phyloP scores from a whole-genome alignment of 139 green algal species.

The Asterochloris sp. region DNA sequence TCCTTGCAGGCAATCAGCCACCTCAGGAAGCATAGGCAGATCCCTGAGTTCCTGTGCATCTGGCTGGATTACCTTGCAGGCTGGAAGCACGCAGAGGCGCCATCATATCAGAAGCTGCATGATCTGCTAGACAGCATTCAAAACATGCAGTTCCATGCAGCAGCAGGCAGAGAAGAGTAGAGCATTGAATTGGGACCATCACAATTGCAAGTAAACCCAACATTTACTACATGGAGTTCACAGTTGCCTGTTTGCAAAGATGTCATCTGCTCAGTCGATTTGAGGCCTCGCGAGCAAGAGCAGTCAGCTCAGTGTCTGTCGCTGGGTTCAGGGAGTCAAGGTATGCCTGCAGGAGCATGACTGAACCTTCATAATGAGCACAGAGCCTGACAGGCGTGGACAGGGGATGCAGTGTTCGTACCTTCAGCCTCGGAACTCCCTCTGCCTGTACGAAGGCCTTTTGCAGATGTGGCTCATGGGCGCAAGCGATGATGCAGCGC shows the following conservation, averaged over 20 bases:
- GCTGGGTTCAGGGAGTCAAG: not conserved
- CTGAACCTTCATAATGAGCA: too few species aligned
- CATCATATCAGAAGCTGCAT: constrained; percentile 5
- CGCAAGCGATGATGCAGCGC: constrained; percentile 2
- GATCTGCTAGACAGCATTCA: not conserved
- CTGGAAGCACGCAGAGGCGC: constrained; percentile 2
- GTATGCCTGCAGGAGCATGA: not conserved
- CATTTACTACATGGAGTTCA: not conserved
- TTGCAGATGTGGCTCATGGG: constrained; percentile 2
- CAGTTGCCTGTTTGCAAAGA: not conserved
- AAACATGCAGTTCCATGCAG: not conserved
- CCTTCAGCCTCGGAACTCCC: not conserved
- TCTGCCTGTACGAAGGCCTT: constrained; percentile 3
- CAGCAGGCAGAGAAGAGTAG: too few species aligned
- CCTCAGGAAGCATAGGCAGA: not conserved
- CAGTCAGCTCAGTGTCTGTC: not conserved
- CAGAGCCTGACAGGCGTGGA: not conserved
- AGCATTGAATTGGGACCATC: not conserved
- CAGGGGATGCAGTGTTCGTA: not conserved
- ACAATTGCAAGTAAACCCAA: not conserved
- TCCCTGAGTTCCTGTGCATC: constrained; percentile 10
- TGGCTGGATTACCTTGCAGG: constrained; percentile 5
- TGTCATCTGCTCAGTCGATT: not conserved
- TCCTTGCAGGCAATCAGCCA: too few species aligned
- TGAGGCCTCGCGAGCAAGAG: constrained; percentile 2